Evolutionary conservation across 306 rosid species (phyloP).

Genomic region (Parietaria judaica): DNA sequence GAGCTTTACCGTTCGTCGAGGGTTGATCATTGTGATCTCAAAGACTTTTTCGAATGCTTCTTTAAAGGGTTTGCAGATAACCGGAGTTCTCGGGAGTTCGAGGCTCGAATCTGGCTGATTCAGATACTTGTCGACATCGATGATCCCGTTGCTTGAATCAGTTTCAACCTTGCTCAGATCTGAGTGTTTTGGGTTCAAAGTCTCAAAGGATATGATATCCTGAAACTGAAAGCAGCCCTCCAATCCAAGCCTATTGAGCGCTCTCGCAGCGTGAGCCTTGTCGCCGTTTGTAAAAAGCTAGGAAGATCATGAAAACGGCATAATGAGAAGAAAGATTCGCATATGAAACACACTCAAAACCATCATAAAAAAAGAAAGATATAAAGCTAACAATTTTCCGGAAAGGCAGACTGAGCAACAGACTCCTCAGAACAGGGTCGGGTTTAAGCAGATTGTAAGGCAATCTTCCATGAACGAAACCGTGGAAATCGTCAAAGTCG

Average conservation of each 20-base stretch:
- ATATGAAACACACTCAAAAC: neutral
- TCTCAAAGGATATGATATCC: slow-evolving; percentile 68
- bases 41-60: slow-evolving; percentile 54
- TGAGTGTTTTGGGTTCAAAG: slow-evolving; percentile 41
- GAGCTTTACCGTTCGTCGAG: slow-evolving; percentile 57
- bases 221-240: slow-evolving; percentile 86
- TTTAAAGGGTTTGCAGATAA: slow-evolving; percentile 77
- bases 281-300: slow-evolving; percentile 75
- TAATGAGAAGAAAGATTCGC: neutral
- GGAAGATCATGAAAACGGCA: slow-evolving; percentile 7
- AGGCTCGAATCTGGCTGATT: slow-evolving; percentile 26
- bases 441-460: slow-evolving; percentile 59
- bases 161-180: slow-evolving; percentile 5
- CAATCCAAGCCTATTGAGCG: slow-evolving; percentile 63
- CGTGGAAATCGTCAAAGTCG: slow-evolving; percentile 53
- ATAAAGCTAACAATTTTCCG: slow-evolving; percentile 60
- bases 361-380: neutral
- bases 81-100: slow-evolving; percentile 47
- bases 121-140: slow-evolving; percentile 27
- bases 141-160: slow-evolving; percentile 15
- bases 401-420: slow-evolving; percentile 64
- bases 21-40: slow-evolving; percentile 54
- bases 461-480: slow-evolving; percentile 81
- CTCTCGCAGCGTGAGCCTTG: slow-evolving; percentile 45
- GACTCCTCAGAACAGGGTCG: slow-evolving; percentile 62